phyloP scores from a whole-genome alignment of 495 filamentous ascomycete genomes.

The Annulohypoxylon stygium region DNA sequence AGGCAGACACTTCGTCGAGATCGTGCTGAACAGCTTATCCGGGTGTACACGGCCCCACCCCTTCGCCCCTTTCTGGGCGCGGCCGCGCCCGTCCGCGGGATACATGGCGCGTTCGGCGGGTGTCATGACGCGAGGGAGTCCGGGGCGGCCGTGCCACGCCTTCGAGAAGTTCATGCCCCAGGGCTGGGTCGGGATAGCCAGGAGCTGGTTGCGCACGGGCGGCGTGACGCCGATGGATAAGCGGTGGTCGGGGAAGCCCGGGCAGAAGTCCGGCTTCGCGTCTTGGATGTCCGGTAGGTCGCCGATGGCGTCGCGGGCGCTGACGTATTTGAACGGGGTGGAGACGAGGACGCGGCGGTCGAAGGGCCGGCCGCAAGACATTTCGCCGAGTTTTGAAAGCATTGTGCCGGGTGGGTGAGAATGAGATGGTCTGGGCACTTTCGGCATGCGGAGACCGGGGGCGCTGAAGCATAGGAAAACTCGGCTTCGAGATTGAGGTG shows the following conservation, averaged over 20 bases:
- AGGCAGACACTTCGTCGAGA: conserved; percentile 63
- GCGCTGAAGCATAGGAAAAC: conserved; percentile 76
- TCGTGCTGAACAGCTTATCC: conserved; percentile 65
- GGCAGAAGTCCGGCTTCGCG: conserved; percentile 64
- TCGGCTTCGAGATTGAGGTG: conserved; percentile 70
- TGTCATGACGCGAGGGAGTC: conserved; percentile 56
- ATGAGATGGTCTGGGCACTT: conserved; percentile 71
- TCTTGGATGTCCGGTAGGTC: conserved; percentile 73
- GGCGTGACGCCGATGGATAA: conserved; percentile 51
- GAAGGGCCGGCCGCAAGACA: conserved; percentile 71
- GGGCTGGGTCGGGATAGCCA: conserved; percentile 59
- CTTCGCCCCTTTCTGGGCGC: conserved; percentile 40
- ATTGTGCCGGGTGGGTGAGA: conserved; percentile 59
- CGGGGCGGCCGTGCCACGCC: conserved; percentile 50
- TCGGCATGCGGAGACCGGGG: conserved; percentile 67
- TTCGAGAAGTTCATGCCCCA: conserved; percentile 62
- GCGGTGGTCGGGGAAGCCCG: conserved; percentile 75
- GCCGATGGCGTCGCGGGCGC: conserved; percentile 61
- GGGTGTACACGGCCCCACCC: conserved; percentile 68
- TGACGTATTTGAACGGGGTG: conserved; percentile 70
- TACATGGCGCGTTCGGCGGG: conserved; percentile 53
- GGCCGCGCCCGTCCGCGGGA: conserved; percentile 25
- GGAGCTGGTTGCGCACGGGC: conserved; percentile 51
- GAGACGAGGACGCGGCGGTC: conserved; percentile 62
- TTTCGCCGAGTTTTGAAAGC: conserved; percentile 63